Base-by-base conservation (phyloP, 306 rosid species). In the Quercus aquifolioides region DNA sequence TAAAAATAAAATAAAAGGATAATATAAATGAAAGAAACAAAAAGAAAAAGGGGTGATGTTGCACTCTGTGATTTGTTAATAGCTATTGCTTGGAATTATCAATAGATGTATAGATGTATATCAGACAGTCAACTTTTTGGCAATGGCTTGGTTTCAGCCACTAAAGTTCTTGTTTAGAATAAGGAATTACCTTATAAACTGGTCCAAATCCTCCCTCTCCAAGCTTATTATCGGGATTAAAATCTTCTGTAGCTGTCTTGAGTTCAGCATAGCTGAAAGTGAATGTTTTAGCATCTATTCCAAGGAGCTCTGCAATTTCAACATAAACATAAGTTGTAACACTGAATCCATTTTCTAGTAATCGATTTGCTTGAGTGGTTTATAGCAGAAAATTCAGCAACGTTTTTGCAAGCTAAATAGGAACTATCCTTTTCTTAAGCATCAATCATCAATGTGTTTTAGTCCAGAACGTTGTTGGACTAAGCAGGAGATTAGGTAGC, bases 131-230 rank as follows among this genome's bases (percentile, higher is more conserved):
- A 25, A 46, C 30, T 43, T n/a, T 43, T 63, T 4, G 69, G 38
- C 21, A 59, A 54, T 41, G 10, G 54, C 58, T 41, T 41, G 46
- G 46, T 41, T 41, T 41, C 46, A 41, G 46, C 46, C 12, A 41
- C 46, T 7, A 8, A 41, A 41, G 46, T 41, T 41, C 3, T 41
- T 8, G 46, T 8, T 41, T 41, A 8, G 12, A 41, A 56, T 31
- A 28, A 28, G 38, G 26, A 51, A 62, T 80, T 85, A 91, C 94
- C 94, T 90, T 90, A 69, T 74, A 89, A 67, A 94, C 97, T 58
- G 97, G 93, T 84, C 98, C 97, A 78, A 93, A 92, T 81, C 96
- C 97, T 81, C 97, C 96, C 74, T 93, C 92, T 59, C 97, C 92
- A 58, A 91, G 90, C 81, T 89, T 93, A 70, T 91, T 88, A 63